Evolutionary conservation across 164 flowering plant genomes (phyloP).

Genomic region (Nymphaea colorata): DNA sequence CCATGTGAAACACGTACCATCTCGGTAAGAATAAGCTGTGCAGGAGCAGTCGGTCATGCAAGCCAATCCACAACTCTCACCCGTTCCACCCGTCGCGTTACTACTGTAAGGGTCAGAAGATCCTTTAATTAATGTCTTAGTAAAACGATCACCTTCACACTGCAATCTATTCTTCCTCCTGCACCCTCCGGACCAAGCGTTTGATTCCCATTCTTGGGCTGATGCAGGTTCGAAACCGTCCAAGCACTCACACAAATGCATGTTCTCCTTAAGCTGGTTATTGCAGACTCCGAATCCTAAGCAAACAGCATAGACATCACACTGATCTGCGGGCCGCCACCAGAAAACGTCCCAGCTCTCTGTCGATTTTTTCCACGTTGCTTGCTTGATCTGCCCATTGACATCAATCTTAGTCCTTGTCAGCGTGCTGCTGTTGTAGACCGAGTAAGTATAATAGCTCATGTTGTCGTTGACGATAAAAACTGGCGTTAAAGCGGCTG

Average conservation of each 20-base stretch:
- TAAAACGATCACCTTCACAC: conserved; percentile 3
- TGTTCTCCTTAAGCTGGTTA: background rate
- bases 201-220: conserved; percentile 8
- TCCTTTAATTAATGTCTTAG: too few relatives aligned
- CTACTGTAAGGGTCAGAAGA: too few relatives aligned
- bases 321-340: conserved; percentile 11
- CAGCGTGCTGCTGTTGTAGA: background rate
- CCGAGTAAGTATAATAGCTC: conserved; percentile 5
- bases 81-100: background rate
- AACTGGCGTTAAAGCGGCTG: conserved; percentile 9
- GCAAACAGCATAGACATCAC: conserved; percentile 12
- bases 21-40: conserved; percentile 5
- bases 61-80: conserved; percentile 6
- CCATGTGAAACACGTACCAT: too few relatives aligned
- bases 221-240: conserved; percentile 9
- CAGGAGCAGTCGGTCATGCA: conserved; percentile 14
- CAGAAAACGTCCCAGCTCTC: conserved; percentile 13
- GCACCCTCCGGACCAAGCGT: conserved; percentile 16
- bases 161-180: conserved; percentile 10
- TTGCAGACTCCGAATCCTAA: conserved; percentile 16
- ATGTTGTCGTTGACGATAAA: background rate
- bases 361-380: conserved; percentile 1
- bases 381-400: conserved; percentile 14
- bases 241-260: conserved; percentile 11
- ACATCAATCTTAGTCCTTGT: conserved; percentile 11